Evolutionary conservation across 2,329 filamentous ascomycete genomes (phyloP), one percentile per base, ranked within the genome.

Genomic region (Botrytis pseudocinerea): DNA sequence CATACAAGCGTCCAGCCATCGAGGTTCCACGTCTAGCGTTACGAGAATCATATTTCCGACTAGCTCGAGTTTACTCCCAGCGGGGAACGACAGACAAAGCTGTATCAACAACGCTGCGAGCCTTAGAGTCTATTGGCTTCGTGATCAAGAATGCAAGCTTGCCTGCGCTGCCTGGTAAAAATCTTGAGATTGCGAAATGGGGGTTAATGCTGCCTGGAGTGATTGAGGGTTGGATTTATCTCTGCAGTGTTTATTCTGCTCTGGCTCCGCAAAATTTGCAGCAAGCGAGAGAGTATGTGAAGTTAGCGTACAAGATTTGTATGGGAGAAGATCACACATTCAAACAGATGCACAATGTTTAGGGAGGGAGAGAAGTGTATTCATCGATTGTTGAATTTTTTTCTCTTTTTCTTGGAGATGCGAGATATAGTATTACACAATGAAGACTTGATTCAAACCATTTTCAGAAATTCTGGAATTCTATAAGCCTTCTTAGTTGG

Each of bases 251-350:
- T 8, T 76, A 74, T 71, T 48, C 42, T 14, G 46, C 25, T 25
- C 20, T 74, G 10, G 76, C 74, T 10, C 66, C 71, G 18, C 28
- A 70, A 16, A 20, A 70, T 10, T 18, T 73, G 9, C 35, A 20
- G 57, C 62, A 66, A 40, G 73, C 63, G 22, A 46, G 25, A 9
- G 60, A 61, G 2, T 71, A 42, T 62, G 74, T 59, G 25, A 74
- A 54, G 20, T 38, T 74, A 46, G 54, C 70, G 5, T 75, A 76
- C 20, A 71, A 46, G 28, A 76, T 76, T 6, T 70, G 70, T 20
- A 48, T 76, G 28, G 74, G 75, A 25, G 74, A 76, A 48, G 72
- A 75, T 73, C 42, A 63, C 40, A 76, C 74, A 8, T 77, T 76
- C 66, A 61, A 74, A 48, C 46, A 71, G 54, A 44, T 32, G 18